These are phyloP conservation scores for Coelastrella sp. DNA, from an alignment of 139 green algal genomes.

Conservation along the genomic window DNA sequence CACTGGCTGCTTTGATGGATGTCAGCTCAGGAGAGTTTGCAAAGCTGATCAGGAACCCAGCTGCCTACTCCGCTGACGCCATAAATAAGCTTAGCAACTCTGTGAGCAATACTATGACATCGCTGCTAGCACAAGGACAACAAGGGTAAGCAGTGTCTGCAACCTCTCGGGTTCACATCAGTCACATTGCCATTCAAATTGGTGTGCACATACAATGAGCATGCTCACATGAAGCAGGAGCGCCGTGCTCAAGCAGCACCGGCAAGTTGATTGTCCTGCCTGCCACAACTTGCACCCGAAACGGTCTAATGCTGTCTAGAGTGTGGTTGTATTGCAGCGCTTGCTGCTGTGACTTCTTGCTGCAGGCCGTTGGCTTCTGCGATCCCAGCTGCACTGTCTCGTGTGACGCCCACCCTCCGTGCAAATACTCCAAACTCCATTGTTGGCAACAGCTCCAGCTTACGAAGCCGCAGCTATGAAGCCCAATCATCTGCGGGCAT, in stretches of 20 bases:
- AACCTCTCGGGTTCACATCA: too few relatives aligned
- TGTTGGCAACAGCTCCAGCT: too few relatives aligned
- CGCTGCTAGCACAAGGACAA: conserved; percentile 8
- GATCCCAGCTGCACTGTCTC: conserved; percentile 13
- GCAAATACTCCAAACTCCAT: background rate
- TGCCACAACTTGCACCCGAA: too few relatives aligned
- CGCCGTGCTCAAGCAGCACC: too few relatives aligned
- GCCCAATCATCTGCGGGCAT: background rate
- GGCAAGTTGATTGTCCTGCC: too few relatives aligned
- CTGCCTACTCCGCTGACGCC: conserved; percentile 19
- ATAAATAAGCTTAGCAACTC: conserved; percentile 35
- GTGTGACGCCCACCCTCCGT: background rate
- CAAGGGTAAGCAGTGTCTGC: background rate
- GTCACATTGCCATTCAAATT: too few relatives aligned
- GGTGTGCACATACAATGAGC: too few relatives aligned
- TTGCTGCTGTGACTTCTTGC: too few relatives aligned
- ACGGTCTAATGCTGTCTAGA: background rate
- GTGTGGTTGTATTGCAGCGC: background rate
- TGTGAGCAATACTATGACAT: conserved; percentile 21
- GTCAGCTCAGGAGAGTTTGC: background rate
- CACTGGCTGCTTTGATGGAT: background rate
- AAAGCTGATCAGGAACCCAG: conserved; percentile 24
- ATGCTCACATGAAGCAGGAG: too few relatives aligned
- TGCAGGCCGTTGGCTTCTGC: conserved; percentile 19
- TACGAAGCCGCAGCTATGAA: background rate